Evolutionary conservation across 148 eudicot genomes (phyloP).

Genomic region (Beta vulgaris): DNA sequence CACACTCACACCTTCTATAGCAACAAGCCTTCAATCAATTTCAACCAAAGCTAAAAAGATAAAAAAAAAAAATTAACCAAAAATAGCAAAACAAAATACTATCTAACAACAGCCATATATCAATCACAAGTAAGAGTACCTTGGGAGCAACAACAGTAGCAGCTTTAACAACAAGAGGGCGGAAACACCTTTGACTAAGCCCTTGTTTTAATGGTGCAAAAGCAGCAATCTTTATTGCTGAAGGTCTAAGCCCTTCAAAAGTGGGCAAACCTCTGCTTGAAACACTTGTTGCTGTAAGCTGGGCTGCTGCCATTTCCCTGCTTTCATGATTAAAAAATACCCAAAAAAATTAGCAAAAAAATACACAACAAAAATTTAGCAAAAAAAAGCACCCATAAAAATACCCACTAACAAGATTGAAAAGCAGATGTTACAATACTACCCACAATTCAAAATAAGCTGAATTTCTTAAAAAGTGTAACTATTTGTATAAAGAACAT

Average conservation of each 20-base stretch:
- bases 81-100: background rate
- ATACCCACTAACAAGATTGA: background rate
- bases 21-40: background rate
- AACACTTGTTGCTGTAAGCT: constrained; percentile 60
- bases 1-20: background rate
- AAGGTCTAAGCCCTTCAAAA: constrained; percentile 57
- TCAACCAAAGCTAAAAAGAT: background rate
- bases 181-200: constrained; percentile 46
- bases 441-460: constrained; percentile 4
- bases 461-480: background rate
- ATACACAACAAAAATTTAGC: background rate
- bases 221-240: constrained; percentile 34
- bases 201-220: constrained; percentile 48
- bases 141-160: constrained; percentile 86
- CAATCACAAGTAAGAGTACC: constrained; percentile 33
- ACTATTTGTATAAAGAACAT: background rate
- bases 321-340: constrained; percentile 4
- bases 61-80: background rate
- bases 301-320: constrained; percentile 68
- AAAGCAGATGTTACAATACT: background rate
- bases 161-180: constrained; percentile 73
- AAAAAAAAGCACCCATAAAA: background rate
- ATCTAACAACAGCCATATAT: background rate
- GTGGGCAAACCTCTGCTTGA: constrained; percentile 44
- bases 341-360: too few species aligned